A percentile compares a stretch with the other conserved stretches of the same genome.
Evolutionary conservation across 2,329 filamentous ascomycete genomes (phyloP).

Genomic region (Nannizziopsis arthrosporioides): DNA sequence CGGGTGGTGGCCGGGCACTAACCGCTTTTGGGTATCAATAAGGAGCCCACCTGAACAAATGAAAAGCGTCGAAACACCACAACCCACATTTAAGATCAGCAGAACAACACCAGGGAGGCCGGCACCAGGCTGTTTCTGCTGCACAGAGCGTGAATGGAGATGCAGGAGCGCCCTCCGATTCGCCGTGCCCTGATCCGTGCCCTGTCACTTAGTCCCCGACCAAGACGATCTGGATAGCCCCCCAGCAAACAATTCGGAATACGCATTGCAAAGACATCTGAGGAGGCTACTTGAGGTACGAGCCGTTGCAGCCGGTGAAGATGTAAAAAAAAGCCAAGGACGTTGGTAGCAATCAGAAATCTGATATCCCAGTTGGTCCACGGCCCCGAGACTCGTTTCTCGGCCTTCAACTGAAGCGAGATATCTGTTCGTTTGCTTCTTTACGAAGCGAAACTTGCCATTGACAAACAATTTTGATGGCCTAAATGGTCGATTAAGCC

Average conservation of each 20-base stretch:
- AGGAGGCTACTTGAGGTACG: not conserved
- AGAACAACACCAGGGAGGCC: slow-evolving; percentile 3
- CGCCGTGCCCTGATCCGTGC: slow-evolving; percentile 3
- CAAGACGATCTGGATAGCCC: not conserved
- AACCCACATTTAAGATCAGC: slow-evolving; percentile 4
- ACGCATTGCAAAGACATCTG: not conserved
- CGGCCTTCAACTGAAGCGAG: not conserved
- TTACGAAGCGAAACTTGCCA: not conserved
- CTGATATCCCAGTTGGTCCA: slow-evolving; percentile 1
- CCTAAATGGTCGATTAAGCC: not conserved
- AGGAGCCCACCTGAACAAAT: slow-evolving; percentile 5
- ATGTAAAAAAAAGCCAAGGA: not conserved
- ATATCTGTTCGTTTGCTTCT: slow-evolving; percentile 2
- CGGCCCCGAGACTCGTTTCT: not conserved
- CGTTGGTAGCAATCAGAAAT: not conserved
- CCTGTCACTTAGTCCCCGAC: not conserved
- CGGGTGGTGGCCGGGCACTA: slow-evolving; percentile 9
- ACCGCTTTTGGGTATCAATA: slow-evolving; percentile 16
- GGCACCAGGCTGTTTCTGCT: not conserved
- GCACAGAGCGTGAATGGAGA: not conserved
- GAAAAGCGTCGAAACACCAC: not conserved
- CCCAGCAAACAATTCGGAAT: slow-evolving; percentile 7
- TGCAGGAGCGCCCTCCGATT: slow-evolving; percentile 6
- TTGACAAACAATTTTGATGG: not conserved
- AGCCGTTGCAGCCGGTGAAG: not conserved